Evolutionary conservation across 2,329 filamentous ascomycete species (phyloP).

Genomic region (Aspergillus ustus): DNA sequence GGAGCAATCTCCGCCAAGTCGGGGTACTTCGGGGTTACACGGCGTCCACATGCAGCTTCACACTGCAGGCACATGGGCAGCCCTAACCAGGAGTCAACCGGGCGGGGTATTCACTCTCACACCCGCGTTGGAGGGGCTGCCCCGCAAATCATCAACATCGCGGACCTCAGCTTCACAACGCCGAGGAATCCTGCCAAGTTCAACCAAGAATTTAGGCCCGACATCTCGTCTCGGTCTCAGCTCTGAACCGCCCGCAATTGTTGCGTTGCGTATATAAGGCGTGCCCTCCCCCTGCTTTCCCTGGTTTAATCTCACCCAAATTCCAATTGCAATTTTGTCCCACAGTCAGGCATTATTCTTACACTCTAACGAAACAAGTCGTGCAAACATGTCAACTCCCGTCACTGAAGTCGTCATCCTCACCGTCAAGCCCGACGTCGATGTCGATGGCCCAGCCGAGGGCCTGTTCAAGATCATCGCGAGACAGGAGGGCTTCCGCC

Average conservation of each 20-base stretch:
- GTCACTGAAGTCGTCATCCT: conserved; percentile 7
- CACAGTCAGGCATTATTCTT: too few relatives aligned
- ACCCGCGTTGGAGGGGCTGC: too few relatives aligned
- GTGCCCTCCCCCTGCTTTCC: neutral
- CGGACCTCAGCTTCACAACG: too few relatives aligned
- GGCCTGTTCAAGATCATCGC: neutral
- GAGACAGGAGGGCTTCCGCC: neutral
- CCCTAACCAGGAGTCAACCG: neutral
- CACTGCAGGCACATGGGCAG: neutral
- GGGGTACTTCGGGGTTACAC: too few relatives aligned
- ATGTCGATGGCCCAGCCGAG: neutral
- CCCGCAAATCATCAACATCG: neutral
- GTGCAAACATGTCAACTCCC: neutral
- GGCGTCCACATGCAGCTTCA: neutral
- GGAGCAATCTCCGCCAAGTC: too few relatives aligned
- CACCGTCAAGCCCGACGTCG: neutral
- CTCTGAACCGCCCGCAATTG: too few relatives aligned
- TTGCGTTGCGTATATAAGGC: neutral
- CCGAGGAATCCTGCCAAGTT: neutral
- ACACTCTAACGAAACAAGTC: too few relatives aligned
- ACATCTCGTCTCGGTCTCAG: too few relatives aligned
- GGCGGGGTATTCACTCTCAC: neutral
- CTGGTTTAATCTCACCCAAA: neutral
- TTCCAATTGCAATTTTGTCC: neutral
- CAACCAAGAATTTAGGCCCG: neutral